These are phyloP conservation scores for Lasiosphaeria hispida DNA, from an alignment of 495 filamentous ascomycete species.

Conservation along the genomic window DNA sequence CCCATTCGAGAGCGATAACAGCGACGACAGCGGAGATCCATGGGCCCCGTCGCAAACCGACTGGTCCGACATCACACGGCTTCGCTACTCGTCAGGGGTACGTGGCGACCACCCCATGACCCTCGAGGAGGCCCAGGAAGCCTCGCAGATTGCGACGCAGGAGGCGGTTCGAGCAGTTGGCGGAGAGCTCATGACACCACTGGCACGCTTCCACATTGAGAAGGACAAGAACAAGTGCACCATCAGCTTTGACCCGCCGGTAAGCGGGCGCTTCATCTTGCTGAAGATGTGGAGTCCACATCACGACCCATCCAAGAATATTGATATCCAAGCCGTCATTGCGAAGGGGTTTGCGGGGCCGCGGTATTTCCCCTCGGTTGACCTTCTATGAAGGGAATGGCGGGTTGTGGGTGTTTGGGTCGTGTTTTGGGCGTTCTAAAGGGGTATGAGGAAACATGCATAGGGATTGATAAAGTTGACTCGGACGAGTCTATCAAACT, in stretches of 20 bases:
- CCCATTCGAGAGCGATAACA: constrained; percentile 47
- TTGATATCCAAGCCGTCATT: constrained; percentile 81
- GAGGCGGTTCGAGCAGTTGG: constrained; percentile 55
- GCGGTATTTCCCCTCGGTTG: constrained; percentile 60
- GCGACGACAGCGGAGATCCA: constrained; percentile 34
- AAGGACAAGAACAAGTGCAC: constrained; percentile 78
- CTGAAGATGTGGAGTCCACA: constrained; percentile 83
- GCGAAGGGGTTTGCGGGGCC: constrained; percentile 80
- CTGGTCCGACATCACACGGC: constrained; percentile 15
- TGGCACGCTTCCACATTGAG: constrained; percentile 77
- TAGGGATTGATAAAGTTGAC: background rate
- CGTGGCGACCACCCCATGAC: constrained; percentile 31
- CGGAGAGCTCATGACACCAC: constrained; percentile 60
- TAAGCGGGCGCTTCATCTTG: constrained; percentile 77
- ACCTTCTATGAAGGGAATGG: constrained; percentile 7
- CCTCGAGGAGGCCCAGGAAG: constrained; percentile 49
- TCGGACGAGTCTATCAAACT: background rate
- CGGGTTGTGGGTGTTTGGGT: background rate
- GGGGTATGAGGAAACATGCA: background rate
- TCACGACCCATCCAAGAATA: constrained; percentile 57
- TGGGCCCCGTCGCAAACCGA: constrained; percentile 8
- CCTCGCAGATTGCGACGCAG: constrained; percentile 52
- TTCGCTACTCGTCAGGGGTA: background rate
- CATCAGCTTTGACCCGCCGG: constrained; percentile 83
- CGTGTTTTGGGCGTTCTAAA: background rate